These are phyloP conservation scores for Pseudozyma pruni DNA, from an alignment of 1,284 basidiomycete genomes.

Conservation along the genomic window DNA sequence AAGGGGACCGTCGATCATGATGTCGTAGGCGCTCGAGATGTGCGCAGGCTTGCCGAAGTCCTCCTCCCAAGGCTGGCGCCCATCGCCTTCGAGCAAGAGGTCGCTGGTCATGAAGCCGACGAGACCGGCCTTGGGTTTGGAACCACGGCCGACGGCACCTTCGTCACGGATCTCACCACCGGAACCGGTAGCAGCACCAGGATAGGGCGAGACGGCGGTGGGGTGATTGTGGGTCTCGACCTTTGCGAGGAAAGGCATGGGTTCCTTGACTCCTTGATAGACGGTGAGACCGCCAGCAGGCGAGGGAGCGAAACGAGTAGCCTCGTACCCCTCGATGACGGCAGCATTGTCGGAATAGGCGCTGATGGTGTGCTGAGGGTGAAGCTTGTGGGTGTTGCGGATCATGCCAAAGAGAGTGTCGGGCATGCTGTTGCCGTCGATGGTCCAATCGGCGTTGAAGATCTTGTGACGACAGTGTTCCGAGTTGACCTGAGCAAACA, in stretches of 20 bases:
- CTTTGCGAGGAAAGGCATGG: constrained; percentile 93
- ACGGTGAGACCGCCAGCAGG: constrained; percentile 38
- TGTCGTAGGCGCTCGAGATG: constrained; percentile 91
- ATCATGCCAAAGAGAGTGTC: constrained; percentile 96
- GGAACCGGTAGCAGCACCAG: constrained; percentile 95
- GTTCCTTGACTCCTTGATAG: constrained; percentile 56
- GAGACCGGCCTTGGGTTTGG: constrained; percentile 94
- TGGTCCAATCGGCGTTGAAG: constrained; percentile 96
- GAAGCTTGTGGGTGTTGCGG: constrained; percentile 89
- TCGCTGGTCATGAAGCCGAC: constrained; percentile 95
- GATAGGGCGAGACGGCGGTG: constrained; percentile 96
- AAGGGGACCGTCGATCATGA: constrained; percentile 96
- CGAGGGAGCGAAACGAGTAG: constrained; percentile 82
- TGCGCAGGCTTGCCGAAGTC: constrained; percentile 83
- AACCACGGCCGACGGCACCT: constrained; percentile 92
- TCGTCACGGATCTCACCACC: constrained; percentile 99
- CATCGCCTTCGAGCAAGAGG: constrained; percentile 70
- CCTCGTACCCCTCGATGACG: constrained; percentile 81
- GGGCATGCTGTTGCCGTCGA: constrained; percentile 78
- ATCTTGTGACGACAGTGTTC: constrained; percentile 99
- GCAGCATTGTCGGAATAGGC: constrained; percentile 99
- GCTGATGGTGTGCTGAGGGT: constrained; percentile 79
- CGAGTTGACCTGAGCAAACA: constrained; percentile 99
- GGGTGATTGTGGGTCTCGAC: constrained; percentile 99
- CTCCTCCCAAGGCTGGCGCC: constrained; percentile 62